A percentile compares a stretch with the other conserved stretches of the same genome.
These are phyloP conservation scores for Leccinum uliginosum DNA, from an alignment of 768 basidiomycete species.

Conservation along the genomic window DNA sequence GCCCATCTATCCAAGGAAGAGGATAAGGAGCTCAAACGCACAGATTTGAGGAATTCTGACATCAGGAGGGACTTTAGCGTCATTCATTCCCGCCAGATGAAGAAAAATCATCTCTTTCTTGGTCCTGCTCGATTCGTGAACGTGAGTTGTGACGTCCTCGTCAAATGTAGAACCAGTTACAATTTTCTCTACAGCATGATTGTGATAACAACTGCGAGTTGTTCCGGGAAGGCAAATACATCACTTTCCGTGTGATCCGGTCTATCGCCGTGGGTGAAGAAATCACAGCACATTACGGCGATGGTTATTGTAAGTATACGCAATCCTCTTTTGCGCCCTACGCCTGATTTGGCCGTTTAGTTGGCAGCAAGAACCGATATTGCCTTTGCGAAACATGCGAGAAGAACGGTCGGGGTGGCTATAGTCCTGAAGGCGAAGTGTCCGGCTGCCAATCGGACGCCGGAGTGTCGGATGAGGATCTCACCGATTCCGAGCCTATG, in stretches of 20 bases:
- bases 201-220: conserved; percentile 87
- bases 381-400: conserved; percentile 89
- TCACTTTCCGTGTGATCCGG: conserved; percentile 81
- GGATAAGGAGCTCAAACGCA: conserved; percentile 81
- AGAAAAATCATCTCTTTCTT: conserved; percentile 87
- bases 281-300: conserved; percentile 86
- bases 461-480: conserved; percentile 30
- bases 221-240: conserved; percentile 84
- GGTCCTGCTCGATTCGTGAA: conserved; percentile 92
- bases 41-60: conserved; percentile 62
- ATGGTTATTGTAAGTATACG: conserved; percentile 75
- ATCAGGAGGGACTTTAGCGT: conserved; percentile 88
- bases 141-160: conserved; percentile 43
- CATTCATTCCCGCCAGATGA: conserved; percentile 87
- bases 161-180: not conserved
- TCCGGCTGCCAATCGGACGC: conserved; percentile 47
- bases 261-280: conserved; percentile 79
- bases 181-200: conserved; percentile 59
- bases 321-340: conserved; percentile 18
- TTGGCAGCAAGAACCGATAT: conserved; percentile 64
- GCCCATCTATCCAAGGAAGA: conserved; percentile 83
- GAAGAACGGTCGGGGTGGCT: conserved; percentile 68
- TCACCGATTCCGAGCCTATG: conserved; percentile 40
- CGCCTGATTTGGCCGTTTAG: conserved; percentile 37
- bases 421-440: conserved; percentile 50